These are phyloP conservation scores for Exserohilum turcica DNA, from an alignment of 2,329 filamentous ascomycete species.

Conservation along the genomic window DNA sequence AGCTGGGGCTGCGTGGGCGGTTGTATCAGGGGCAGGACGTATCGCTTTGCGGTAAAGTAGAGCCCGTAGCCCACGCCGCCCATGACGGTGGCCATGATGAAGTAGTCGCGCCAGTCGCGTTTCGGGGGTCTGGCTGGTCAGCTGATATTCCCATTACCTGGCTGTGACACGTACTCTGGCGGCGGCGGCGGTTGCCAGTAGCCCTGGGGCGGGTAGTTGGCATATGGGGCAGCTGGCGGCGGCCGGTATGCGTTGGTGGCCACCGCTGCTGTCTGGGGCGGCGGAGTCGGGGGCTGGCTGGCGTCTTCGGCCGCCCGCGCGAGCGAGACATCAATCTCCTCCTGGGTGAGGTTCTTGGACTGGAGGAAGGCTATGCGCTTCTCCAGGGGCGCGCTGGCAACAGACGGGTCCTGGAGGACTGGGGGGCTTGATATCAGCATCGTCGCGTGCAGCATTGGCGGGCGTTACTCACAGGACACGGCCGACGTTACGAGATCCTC, in stretches of 20 bases:
- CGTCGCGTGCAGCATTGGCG: slow-evolving; percentile 4
- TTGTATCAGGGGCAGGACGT: slow-evolving; percentile 86
- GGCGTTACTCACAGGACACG: slow-evolving; percentile 56
- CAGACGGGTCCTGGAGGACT: slow-evolving; percentile 95
- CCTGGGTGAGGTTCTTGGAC: slow-evolving; percentile 95
- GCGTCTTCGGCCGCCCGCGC: slow-evolving; percentile 69
- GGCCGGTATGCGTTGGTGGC: slow-evolving; percentile 53
- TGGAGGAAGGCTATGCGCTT: slow-evolving; percentile 91
- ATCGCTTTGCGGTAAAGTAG: slow-evolving; percentile 85
- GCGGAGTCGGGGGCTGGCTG: slow-evolving; percentile 54
- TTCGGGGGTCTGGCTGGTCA: slow-evolving; percentile 60
- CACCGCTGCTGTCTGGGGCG: slow-evolving; percentile 51
- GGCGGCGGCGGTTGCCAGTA: slow-evolving; percentile 60
- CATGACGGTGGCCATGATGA: slow-evolving; percentile 97
- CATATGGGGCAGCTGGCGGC: slow-evolving; percentile 55
- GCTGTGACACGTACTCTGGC: slow-evolving; percentile 53
- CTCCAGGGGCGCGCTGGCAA: slow-evolving; percentile 86
- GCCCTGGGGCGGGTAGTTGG: slow-evolving; percentile 57
- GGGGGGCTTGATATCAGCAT: slow-evolving; percentile 24
- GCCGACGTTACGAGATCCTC: slow-evolving; percentile 91
- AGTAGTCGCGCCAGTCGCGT: slow-evolving; percentile 97
- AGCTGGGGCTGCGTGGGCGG: slow-evolving; percentile 93
- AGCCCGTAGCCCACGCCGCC: slow-evolving; percentile 87
- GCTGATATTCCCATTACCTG: background rate
- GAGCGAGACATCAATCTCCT: slow-evolving; percentile 88